Conservation (phyloP, 352 stramenopile genomes). For the Phytophthora cryptogea region DNA sequence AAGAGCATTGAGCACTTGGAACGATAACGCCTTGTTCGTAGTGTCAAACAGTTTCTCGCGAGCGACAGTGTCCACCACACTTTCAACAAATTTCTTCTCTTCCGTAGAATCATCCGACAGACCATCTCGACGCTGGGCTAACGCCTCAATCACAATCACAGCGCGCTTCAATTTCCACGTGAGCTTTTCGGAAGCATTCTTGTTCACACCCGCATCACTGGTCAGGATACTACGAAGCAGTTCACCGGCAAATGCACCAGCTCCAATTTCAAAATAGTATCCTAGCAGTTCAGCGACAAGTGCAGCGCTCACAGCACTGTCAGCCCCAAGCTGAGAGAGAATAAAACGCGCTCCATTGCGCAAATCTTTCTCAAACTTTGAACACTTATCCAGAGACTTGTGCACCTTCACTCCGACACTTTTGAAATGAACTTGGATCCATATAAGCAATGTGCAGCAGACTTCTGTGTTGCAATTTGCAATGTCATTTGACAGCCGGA, state of each 20-base stretch:
- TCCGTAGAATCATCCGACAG: constrained; percentile 20
- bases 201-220: constrained; percentile 2
- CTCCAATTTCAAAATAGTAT: constrained; percentile 34
- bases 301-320: constrained; percentile 15
- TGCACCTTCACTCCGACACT: constrained; percentile 20
- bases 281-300: constrained; percentile 39
- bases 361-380: constrained; percentile 20
- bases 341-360: constrained; percentile 25
- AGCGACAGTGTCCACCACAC: constrained; percentile 29
- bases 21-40: constrained; percentile 31
- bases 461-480: constrained; percentile 17
- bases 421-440: constrained; percentile 37
- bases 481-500: constrained; percentile 1
- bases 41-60: constrained; percentile 24
- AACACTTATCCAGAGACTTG: constrained; percentile 2
- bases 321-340: constrained; percentile 26
- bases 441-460: constrained; percentile 23
- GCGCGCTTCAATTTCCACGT: constrained; percentile 27
- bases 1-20: constrained; percentile 51
- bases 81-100: constrained; percentile 40
- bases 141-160: constrained; percentile 42
- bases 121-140: constrained; percentile 27
- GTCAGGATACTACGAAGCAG: constrained; percentile 33
- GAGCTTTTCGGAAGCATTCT: constrained; percentile 6
- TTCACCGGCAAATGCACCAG: constrained; percentile 37